Evolutionary conservation across 1,284 basidiomycete genomes (phyloP), one percentile per base, ranked within the genome.

Genomic region (Inonotus hispidus): DNA sequence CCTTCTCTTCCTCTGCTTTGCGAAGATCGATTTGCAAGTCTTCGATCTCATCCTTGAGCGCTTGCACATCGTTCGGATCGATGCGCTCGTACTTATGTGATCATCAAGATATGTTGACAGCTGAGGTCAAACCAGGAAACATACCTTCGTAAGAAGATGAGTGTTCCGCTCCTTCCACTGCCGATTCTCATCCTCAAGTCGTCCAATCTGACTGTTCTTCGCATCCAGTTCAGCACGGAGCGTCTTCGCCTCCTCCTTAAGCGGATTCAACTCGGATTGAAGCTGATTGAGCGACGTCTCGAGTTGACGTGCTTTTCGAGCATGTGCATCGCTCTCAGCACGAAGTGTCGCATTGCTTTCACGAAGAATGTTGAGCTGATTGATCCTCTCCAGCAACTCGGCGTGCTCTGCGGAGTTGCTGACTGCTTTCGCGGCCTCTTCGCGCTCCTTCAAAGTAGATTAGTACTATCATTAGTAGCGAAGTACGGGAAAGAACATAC

Each of bases 291-390:
- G 76, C 66, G 84, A 84, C 16, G 71, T 68, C 60, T 92, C 89
- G 54, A 93, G 77, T 43, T 84, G 82, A 52, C 82, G 78, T 10
- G 85, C 78, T 52, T 84, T 85, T 68, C 87, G 88, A 5, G 82
- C 74, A 63, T 89, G 79, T 19, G 74, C 76, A 64, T 92, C 89
- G 62, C 81, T 84, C 61, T 93, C 92, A 38, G 88, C 80, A 55
- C 92, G 84, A 1, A 96, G 79, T 1, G 91, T 93, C 0, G 86
- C 83, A 68, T 95, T 95, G 74, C 90, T 94, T 74, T 96, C 93
- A 47, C 93, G 85, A 6, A 95, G 79, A 59, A 95, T 82, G 64
- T 91, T 93, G 61, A 94, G 80, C 68, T 94, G 89, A 66, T 93
- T 91, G 73, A 95, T 94, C 67, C 91, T 84, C 70, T 94, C 91